Percentiles rank a stretch among this genome's conserved stretches.
phyloP scores from a whole-genome alignment of 2,329 filamentous ascomycete genomes.

The Exserohilum rostratum region DNA sequence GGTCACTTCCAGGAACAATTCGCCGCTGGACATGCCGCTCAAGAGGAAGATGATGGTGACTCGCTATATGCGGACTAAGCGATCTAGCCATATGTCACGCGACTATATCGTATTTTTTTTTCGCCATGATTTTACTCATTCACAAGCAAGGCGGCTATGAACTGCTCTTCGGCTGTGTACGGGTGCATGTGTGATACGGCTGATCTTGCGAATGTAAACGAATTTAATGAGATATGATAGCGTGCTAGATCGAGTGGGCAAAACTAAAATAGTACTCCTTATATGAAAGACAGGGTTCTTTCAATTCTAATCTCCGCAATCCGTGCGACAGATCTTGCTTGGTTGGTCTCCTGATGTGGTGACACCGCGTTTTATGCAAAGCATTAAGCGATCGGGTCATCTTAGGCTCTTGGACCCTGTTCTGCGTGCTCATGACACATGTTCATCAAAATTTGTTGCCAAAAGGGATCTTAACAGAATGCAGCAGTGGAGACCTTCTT shows the following conservation, averaged over 20 bases:
- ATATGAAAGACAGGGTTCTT: not conserved
- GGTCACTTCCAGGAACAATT: slow-evolving; percentile 36
- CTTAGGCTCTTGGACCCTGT: no score
- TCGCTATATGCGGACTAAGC: slow-evolving; percentile 32
- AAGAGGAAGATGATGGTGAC: slow-evolving; percentile 22
- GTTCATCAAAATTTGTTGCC: no score
- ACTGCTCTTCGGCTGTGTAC: no score
- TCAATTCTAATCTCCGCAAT: no score
- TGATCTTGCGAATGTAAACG: not conserved
- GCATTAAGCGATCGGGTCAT: no score
- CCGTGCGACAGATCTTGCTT: no score
- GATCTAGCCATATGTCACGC: not conserved
- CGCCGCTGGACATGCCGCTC: slow-evolving; percentile 19
- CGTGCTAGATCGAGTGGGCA: not conserved
- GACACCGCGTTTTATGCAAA: no score
- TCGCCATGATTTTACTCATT: not conserved
- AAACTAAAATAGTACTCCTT: not conserved
- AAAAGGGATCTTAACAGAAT: no score
- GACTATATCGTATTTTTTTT: not conserved
- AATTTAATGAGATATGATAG: not conserved
- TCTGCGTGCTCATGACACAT: no score
- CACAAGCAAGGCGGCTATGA: not conserved
- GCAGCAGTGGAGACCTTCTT: no score
- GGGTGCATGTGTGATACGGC: not conserved
- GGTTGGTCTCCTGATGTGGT: no score